phyloP scores from a whole-genome alignment of 805 yeast genomes.

The Kodamaea restingae region DNA sequence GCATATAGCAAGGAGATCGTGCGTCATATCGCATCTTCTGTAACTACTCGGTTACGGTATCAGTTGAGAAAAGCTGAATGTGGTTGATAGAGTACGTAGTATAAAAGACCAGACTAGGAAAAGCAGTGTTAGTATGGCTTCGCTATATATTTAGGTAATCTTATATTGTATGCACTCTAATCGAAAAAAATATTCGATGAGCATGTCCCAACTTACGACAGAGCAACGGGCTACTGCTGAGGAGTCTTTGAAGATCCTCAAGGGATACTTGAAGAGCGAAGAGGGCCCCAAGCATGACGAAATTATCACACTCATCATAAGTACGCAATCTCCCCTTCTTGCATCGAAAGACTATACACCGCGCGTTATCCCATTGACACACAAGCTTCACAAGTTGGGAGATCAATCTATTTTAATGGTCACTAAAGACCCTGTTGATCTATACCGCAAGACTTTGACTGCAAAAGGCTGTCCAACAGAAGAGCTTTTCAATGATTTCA shows the following conservation, averaged over 20 bases:
- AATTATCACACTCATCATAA: slow-evolving; percentile 42
- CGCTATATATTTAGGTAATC: no score
- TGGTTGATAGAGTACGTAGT: no score
- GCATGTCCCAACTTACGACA: slow-evolving; percentile 16
- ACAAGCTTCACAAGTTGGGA: slow-evolving; percentile 46
- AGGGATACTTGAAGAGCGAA: slow-evolving; percentile 14
- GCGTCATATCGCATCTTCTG: neutral
- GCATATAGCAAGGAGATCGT: neutral
- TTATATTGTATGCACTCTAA: neutral
- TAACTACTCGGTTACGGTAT: neutral
- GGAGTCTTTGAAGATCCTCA: slow-evolving; percentile 15
- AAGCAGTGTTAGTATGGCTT: no score
- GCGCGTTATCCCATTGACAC: slow-evolving; percentile 54
- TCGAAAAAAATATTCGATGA: slow-evolving; percentile 2
- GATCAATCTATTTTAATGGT: slow-evolving; percentile 54
- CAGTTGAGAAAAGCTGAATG: no score
- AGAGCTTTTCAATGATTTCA: slow-evolving; percentile 57
- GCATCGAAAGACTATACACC: slow-evolving; percentile 48
- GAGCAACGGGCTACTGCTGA: slow-evolving; percentile 13
- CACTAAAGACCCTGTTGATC: slow-evolving; percentile 69
- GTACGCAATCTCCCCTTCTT: slow-evolving; percentile 44
- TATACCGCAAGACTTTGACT: slow-evolving; percentile 48
- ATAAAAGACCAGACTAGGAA: no score
- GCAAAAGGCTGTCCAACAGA: slow-evolving; percentile 52
- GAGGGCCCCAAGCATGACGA: slow-evolving; percentile 22